Evolutionary conservation across 805 yeast species (phyloP), one percentile per base, ranked within the genome.

Genomic region (Cyberlindnera mississippiensis): DNA sequence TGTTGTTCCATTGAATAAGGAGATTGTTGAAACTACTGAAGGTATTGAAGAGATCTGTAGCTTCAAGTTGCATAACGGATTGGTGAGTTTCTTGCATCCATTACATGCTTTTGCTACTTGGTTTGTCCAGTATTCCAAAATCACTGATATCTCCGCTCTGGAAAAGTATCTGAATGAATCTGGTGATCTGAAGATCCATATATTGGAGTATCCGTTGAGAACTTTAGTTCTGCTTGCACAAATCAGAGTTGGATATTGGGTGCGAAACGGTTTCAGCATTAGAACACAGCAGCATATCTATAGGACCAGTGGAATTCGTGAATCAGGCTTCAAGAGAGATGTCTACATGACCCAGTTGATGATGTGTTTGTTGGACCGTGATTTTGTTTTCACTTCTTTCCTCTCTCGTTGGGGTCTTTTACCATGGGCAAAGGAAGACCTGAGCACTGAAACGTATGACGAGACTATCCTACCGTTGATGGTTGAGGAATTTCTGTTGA

Each of bases 211-310:
- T 48, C 84, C 96, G 0, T 60, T 93, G 16, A 71, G 95, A 43
- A 82, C 90, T 0, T 57, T 88, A 22, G 96, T 86, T 0, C 62
- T 86, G 8, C 63, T 87, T 49, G 78, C 96, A 0, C 97, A 93
- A 55, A 85, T 91, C 8, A 82, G 86, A 46, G 80, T 85, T 0
- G 96, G 96, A 0, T 75, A 84, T 42, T 91, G 98, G 98, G 96
- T 91, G 0, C 75, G 98, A 55, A 91, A 91, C 62, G 99, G 99
- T 0, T 74, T 78, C 44, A 82, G 90, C 31, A 80, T 88, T 5
- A 72, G 84, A 31, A 79, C 81, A 19, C 98, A 91, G 57, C 71
- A 85, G 49, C 83, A 80, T 51, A 79, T 89, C 42, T 91, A 91
- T 59, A 75, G 84, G 30, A 82, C 78, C 44, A 75, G 89, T 11